Conservation (phyloP, 1,139 yeast species). For the Hanseniaspora sp. region DNA sequence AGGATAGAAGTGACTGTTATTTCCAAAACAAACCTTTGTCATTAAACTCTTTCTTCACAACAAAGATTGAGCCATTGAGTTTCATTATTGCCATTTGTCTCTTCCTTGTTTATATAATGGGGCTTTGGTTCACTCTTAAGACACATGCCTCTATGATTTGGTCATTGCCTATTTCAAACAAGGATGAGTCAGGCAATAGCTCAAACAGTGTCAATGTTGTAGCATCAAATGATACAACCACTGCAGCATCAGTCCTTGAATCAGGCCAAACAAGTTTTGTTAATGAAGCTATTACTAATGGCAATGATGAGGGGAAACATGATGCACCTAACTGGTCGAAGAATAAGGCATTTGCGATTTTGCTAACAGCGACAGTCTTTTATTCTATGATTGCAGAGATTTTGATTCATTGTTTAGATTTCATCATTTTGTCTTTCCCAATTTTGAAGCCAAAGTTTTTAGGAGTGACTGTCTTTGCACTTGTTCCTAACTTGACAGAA, state of each 20-base stretch:
- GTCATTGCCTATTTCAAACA: conserved; percentile 48
- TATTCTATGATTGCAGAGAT: conserved; percentile 94
- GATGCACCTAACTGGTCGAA: conserved; percentile 98
- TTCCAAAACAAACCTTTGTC: conserved; percentile 67
- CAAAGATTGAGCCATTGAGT: conserved; percentile 69
- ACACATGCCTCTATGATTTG: conserved; percentile 96
- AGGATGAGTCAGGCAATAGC: conserved; percentile 23
- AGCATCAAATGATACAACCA: conserved; percentile 5
- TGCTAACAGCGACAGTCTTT: conserved; percentile 70
- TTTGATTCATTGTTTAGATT: conserved; percentile 85
- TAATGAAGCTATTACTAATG: conserved; percentile 27
- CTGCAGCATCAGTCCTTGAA: conserved; percentile 11
- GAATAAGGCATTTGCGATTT: conserved; percentile 69
- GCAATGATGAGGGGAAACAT: conserved; percentile 49
- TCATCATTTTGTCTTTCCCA: conserved; percentile 64
- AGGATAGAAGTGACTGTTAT: conserved; percentile 48
- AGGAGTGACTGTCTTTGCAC: conserved; percentile 87
- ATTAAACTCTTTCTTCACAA: conserved; percentile 48
- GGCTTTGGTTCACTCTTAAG: conserved; percentile 81
- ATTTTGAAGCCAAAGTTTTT: conserved; percentile 72
- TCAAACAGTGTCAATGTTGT: background rate
- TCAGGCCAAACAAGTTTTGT: conserved; percentile 19
- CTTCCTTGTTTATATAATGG: conserved; percentile 78
- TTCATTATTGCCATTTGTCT: conserved; percentile 67
- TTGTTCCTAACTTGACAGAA: conserved; percentile 95